A percentile compares a stretch with the other conserved stretches of the same genome.
Evolutionary conservation across 2,329 filamentous ascomycete genomes (phyloP).

Genomic region (Septoria petroselini): DNA sequence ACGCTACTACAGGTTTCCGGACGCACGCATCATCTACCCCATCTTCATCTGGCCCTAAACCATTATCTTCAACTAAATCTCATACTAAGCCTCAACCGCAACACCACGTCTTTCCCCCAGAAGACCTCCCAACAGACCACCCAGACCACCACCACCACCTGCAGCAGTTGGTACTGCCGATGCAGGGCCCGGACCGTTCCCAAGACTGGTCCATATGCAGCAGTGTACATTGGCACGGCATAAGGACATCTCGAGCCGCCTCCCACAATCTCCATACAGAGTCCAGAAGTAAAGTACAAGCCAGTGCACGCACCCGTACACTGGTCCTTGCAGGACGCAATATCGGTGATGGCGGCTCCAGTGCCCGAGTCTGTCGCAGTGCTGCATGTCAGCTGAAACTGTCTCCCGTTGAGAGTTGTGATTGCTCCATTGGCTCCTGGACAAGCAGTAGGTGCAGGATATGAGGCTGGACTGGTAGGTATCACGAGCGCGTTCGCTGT

Average conservation of each 20-base stretch:
- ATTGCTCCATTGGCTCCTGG: background rate
- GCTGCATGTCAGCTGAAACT: background rate
- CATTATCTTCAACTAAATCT: too few species aligned
- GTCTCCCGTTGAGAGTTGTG: background rate
- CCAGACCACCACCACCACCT: background rate
- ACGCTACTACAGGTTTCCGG: too few species aligned
- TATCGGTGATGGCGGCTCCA: background rate
- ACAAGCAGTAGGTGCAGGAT: background rate
- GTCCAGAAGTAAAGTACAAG: background rate
- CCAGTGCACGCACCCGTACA: background rate
- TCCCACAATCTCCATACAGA: background rate
- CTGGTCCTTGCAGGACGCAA: background rate
- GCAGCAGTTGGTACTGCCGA: background rate
- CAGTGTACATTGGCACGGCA: background rate
- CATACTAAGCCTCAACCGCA: background rate
- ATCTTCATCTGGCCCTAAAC: too few species aligned
- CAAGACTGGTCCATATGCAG: background rate
- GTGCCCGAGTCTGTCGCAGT: background rate
- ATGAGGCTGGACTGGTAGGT: background rate
- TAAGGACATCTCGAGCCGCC: background rate
- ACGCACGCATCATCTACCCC: too few species aligned
- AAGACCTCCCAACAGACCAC: background rate
- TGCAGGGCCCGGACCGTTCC: background rate
- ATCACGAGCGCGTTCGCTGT: too few species aligned
- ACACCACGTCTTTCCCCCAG: background rate